Percentiles rank a stretch among this genome's conserved stretches.
Conservation (phyloP, 1,284 basidiomycete species). For the Paramarasmius palmivorus region DNA sequence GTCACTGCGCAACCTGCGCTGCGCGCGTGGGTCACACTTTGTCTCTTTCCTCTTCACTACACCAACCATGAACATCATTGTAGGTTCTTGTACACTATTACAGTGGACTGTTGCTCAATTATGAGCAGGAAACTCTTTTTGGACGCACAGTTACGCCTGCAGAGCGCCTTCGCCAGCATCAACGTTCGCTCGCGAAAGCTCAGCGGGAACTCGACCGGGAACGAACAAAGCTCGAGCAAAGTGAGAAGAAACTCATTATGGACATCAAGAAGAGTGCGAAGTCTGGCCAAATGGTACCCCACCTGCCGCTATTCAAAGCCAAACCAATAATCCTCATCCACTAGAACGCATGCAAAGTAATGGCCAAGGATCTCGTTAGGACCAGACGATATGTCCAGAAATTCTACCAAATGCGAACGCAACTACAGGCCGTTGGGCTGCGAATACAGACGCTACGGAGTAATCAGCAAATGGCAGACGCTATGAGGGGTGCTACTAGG, state of each 20-base stretch:
- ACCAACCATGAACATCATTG: conserved; percentile 71
- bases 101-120: conserved; percentile 12
- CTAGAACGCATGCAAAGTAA: conserved; percentile 97
- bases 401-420: conserved; percentile 98
- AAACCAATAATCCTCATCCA: conserved; percentile 16
- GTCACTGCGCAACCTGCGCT: neutral
- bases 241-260: conserved; percentile 89
- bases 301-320: conserved; percentile 1
- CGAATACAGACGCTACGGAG: conserved; percentile 96
- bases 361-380: conserved; percentile 98
- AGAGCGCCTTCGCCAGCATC: conserved; percentile 94
- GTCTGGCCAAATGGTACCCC: conserved; percentile 86
- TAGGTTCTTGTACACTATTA: conserved; percentile 32
- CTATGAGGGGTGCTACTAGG: conserved; percentile 97
- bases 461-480: conserved; percentile 99
- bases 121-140: conserved; percentile 84
- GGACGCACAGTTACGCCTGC: conserved; percentile 94
- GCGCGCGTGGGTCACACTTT: neutral
- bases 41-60: conserved; percentile 16
- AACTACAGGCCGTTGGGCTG: conserved; percentile 94
- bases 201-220: conserved; percentile 97
- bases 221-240: conserved; percentile 90
- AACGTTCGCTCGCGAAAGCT: conserved; percentile 93
- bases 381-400: conserved; percentile 96
- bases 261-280: conserved; percentile 99